Evolutionary conservation across 495 filamentous ascomycete species (phyloP).

Genomic region (Penicillium crystallinum): DNA sequence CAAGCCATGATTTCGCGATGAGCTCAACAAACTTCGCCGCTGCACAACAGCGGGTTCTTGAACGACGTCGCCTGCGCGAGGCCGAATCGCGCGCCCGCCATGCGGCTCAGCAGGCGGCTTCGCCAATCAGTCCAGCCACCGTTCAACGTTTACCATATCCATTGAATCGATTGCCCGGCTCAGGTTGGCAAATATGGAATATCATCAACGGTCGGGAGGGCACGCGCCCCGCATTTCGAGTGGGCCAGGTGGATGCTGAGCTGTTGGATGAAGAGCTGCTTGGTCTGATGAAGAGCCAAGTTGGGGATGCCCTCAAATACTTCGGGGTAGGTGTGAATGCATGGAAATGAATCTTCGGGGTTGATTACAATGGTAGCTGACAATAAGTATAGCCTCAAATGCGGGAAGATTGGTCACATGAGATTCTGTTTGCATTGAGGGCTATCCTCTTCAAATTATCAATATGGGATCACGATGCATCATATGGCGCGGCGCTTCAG

Average conservation of each 20-base stretch:
- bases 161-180: slow-evolving; percentile 52
- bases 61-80: slow-evolving; percentile 69
- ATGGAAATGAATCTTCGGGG: too few species aligned
- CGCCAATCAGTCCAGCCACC: slow-evolving; percentile 46
- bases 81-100: slow-evolving; percentile 51
- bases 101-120: slow-evolving; percentile 52
- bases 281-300: slow-evolving; percentile 76
- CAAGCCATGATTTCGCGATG: slow-evolving; percentile 51
- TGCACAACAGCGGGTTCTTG: slow-evolving; percentile 76
- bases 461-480: slow-evolving; percentile 93
- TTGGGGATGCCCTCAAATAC: slow-evolving; percentile 84
- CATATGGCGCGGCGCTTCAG: slow-evolving; percentile 89
- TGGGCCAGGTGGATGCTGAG: slow-evolving; percentile 95
- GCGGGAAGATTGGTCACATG: slow-evolving; percentile 76
- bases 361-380: neutral
- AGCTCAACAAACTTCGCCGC: slow-evolving; percentile 73
- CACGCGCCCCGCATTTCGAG: slow-evolving; percentile 79
- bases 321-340: slow-evolving; percentile 51
- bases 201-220: slow-evolving; percentile 68
- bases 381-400: slow-evolving; percentile 45
- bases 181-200: slow-evolving; percentile 61
- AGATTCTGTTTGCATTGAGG: slow-evolving; percentile 74
- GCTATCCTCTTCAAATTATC: slow-evolving; percentile 86
- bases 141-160: slow-evolving; percentile 61
- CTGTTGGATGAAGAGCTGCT: slow-evolving; percentile 92